Percentiles rank a stretch among this genome's conserved stretches.
Evolutionary conservation across 2,329 filamentous ascomycete species (phyloP).

Genomic region (Escovopsis sp.): DNA sequence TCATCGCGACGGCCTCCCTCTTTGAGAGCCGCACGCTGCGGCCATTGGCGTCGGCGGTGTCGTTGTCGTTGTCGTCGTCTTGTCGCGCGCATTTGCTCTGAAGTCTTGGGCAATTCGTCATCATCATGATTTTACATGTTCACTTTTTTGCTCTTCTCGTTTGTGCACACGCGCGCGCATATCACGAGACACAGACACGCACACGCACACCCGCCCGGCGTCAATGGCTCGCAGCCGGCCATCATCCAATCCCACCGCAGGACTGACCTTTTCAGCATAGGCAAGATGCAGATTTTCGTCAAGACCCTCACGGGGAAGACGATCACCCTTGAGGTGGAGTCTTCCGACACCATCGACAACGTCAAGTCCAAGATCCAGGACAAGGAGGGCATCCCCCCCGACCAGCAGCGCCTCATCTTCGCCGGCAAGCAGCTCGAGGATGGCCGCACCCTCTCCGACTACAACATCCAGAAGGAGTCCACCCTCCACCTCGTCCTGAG

Average conservation of each 20-base stretch:
- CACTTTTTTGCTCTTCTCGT: constrained; percentile 2
- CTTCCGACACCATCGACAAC: constrained; percentile 99
- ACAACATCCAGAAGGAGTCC: constrained; percentile 99
- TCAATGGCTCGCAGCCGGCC: background rate
- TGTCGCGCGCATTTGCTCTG: too few species aligned
- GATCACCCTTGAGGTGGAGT: constrained; percentile 99
- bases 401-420: constrained; percentile 99
- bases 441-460: constrained; percentile 95
- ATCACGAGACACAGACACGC: too few species aligned
- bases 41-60: background rate
- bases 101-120: too few species aligned
- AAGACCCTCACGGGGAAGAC: constrained; percentile 97
- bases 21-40: too few species aligned
- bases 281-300: constrained; percentile 67
- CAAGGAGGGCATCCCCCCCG: constrained; percentile 98
- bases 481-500: constrained; percentile 96
- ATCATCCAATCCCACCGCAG: background rate
- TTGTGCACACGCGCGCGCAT: background rate
- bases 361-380: constrained; percentile 98
- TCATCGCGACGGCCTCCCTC: constrained; percentile 14
- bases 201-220: background rate
- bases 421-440: constrained; percentile 99
- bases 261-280: constrained; percentile 33
- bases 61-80: background rate
- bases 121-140: background rate